Conservation (phyloP, 1,284 basidiomycete genomes). For the Jaminaea rosea region DNA sequence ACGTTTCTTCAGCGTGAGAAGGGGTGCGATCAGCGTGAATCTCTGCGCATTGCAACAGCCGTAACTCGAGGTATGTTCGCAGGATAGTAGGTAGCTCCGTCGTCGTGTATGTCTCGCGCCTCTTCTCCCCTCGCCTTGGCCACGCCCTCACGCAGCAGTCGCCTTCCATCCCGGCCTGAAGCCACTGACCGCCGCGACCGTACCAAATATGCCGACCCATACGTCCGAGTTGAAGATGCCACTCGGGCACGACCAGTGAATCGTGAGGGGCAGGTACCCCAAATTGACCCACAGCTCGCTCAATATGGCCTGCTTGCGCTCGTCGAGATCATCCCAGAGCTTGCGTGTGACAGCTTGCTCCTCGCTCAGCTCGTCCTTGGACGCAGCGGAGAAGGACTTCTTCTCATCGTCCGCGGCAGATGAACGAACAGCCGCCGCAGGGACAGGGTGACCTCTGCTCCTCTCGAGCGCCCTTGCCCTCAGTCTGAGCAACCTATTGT, state of each 20-base stretch:
- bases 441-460: slow-evolving; percentile 37
- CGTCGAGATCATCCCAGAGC: slow-evolving; percentile 41
- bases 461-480: slow-evolving; percentile 38
- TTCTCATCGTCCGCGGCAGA: slow-evolving; percentile 14
- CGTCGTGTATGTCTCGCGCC: too few species aligned
- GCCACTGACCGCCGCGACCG: slow-evolving; percentile 39
- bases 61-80: too few species aligned
- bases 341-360: slow-evolving; percentile 35
- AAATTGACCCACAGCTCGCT: slow-evolving; percentile 66
- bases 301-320: slow-evolving; percentile 62
- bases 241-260: slow-evolving; percentile 59
- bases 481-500: slow-evolving; percentile 42
- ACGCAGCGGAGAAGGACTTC: slow-evolving; percentile 6
- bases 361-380: slow-evolving; percentile 11
- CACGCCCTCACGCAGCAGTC: slow-evolving; percentile 18
- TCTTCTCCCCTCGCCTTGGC: too few species aligned
- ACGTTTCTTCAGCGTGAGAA: too few species aligned
- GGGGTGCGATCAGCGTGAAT: too few species aligned
- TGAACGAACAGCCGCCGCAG: slow-evolving; percentile 2
- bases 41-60: too few species aligned
- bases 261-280: slow-evolving; percentile 66
- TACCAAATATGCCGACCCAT: slow-evolving; percentile 45
- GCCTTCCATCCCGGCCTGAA: slow-evolving; percentile 37
- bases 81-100: too few species aligned
- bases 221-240: slow-evolving; percentile 33